These are phyloP conservation scores for Tulasnella sp. DNA, from an alignment of 768 basidiomycete species.

Conservation along the genomic window DNA sequence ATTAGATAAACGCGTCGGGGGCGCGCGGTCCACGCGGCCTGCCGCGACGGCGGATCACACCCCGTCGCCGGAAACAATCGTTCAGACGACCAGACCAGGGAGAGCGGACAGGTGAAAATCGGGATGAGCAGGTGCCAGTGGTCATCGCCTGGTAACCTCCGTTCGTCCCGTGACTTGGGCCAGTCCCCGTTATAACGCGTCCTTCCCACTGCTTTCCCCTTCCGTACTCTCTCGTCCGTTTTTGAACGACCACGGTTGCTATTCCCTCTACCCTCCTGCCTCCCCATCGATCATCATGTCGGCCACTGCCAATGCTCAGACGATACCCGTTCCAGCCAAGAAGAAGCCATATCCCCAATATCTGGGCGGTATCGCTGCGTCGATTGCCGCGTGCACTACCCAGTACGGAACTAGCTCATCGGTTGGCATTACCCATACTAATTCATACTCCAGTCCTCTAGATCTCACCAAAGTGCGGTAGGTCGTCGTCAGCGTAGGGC, in stretches of 20 bases:
- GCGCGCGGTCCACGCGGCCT: too few species aligned
- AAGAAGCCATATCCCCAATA: slow-evolving; percentile 79
- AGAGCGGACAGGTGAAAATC: too few species aligned
- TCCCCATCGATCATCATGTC: slow-evolving; percentile 11
- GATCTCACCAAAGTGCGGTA: slow-evolving; percentile 79
- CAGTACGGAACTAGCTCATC: slow-evolving; percentile 39
- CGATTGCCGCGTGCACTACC: slow-evolving; percentile 78
- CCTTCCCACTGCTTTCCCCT: background rate
- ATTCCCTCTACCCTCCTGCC: background rate
- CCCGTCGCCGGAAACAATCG: too few species aligned
- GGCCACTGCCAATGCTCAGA: slow-evolving; percentile 4
- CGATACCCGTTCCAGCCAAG: slow-evolving; percentile 22
- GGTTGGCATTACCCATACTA: background rate
- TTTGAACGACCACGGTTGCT: background rate
- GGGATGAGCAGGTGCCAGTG: too few species aligned
- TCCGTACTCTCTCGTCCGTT: background rate
- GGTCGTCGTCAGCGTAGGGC: background rate
- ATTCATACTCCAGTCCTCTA: slow-evolving; percentile 42
- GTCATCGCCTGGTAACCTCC: too few species aligned
- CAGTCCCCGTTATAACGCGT: too few species aligned
- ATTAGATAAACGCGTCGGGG: too few species aligned
- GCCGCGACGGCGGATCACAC: too few species aligned
- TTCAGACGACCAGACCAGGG: too few species aligned
- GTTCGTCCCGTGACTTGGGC: too few species aligned
- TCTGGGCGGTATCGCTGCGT: slow-evolving; percentile 74